These are phyloP conservation scores for Aspergillus sojae DNA, from an alignment of 2,329 filamentous ascomycete genomes.

Conservation along the genomic window DNA sequence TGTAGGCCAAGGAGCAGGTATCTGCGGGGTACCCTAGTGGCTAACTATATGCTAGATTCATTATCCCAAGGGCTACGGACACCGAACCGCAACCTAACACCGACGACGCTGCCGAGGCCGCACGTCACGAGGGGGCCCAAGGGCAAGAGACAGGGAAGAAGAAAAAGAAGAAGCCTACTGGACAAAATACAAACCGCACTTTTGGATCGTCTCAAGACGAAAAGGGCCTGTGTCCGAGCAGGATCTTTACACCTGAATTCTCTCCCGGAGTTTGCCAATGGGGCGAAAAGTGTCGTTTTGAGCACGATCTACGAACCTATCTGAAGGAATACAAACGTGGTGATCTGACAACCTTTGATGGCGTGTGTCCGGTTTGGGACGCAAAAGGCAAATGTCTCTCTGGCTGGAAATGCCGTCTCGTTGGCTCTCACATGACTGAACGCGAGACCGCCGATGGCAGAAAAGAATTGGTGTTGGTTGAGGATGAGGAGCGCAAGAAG, in stretches of 20 bases:
- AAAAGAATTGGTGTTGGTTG: slow-evolving; percentile 76
- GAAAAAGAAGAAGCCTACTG: slow-evolving; percentile 63
- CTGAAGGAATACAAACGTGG: slow-evolving; percentile 77
- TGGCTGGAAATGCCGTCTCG: slow-evolving; percentile 95
- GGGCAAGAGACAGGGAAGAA: slow-evolving; percentile 43
- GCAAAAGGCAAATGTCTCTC: slow-evolving; percentile 73
- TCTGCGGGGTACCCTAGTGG: neutral
- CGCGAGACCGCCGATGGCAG: slow-evolving; percentile 74
- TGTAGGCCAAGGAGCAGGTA: slow-evolving; percentile 28
- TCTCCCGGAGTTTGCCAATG: slow-evolving; percentile 75
- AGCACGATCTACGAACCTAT: slow-evolving; percentile 85
- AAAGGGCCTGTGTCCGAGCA: slow-evolving; percentile 75
- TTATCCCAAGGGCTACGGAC: slow-evolving; percentile 28
- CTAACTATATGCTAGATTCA: slow-evolving; percentile 30
- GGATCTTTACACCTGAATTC: slow-evolving; percentile 74
- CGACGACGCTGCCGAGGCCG: slow-evolving; percentile 64
- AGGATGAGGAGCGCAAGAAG: slow-evolving; percentile 54
- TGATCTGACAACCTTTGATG: slow-evolving; percentile 74
- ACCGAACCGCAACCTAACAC: slow-evolving; percentile 36
- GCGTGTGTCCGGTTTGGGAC: slow-evolving; percentile 81
- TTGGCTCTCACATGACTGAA: slow-evolving; percentile 83
- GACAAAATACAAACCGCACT: slow-evolving; percentile 80
- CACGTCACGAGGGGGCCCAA: slow-evolving; percentile 47
- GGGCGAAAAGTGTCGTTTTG: slow-evolving; percentile 77
- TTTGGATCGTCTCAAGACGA: slow-evolving; percentile 81